These are phyloP conservation scores for Pugionium cornutum DNA, from an alignment of 345 rosid species.

Conservation along the genomic window DNA sequence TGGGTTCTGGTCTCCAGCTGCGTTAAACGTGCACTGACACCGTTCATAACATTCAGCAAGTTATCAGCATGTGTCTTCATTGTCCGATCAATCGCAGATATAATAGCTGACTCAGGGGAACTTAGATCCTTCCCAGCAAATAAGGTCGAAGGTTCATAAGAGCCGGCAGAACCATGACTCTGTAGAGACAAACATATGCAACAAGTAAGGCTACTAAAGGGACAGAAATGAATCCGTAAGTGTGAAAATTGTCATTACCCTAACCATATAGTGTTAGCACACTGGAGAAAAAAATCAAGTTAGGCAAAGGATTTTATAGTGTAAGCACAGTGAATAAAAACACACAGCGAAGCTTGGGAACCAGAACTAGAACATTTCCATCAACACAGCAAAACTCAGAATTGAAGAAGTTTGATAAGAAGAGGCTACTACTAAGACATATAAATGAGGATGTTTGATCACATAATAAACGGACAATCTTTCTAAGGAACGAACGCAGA, in stretches of 20 bases:
- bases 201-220: conserved; percentile 4
- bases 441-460: neutral
- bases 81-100: conserved; percentile 67
- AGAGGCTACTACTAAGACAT: neutral
- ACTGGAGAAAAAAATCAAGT: neutral
- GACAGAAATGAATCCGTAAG: neutral
- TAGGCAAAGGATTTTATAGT: neutral
- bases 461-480: neutral
- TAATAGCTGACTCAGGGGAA: conserved; percentile 40
- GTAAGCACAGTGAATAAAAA: conserved; percentile 15
- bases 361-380: conserved; percentile 7
- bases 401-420: neutral
- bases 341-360: neutral
- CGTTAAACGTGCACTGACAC: conserved; percentile 71
- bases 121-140: conserved; percentile 54
- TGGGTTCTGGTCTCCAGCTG: conserved; percentile 79
- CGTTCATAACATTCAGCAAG: conserved; percentile 66
- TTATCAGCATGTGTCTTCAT: conserved; percentile 75
- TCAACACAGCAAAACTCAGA: neutral
- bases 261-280: neutral
- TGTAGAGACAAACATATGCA: conserved; percentile 29
- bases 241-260: neutral
- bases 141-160: conserved; percentile 59
- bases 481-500: too few species aligned
- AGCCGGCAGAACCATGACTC: conserved; percentile 71